Base-by-base conservation (phyloP, 163 green algal species). In the Scenedesmus sp. region DNA sequence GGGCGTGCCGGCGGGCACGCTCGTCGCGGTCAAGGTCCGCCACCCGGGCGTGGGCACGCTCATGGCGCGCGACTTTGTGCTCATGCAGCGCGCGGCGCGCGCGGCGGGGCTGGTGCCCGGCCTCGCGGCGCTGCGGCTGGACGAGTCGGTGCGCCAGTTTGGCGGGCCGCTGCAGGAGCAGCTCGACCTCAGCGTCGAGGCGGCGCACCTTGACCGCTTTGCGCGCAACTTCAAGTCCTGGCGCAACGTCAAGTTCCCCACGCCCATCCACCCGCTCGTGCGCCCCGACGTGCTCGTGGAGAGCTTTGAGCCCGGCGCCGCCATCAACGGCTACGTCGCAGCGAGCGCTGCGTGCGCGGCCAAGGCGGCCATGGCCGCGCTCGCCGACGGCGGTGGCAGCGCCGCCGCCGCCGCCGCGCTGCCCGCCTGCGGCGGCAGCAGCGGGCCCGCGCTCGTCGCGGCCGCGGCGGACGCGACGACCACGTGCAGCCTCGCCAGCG, bases 101-200 rank as follows among this genome's bases (percentile, higher is more conserved):
- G 26, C 90, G 34, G 75, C 70, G 18, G 80, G 63, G 11, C 15
- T 33, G 14, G 70, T 97, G 58, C 89, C 91, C 9, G 71, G 83
- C 15, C 82, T 98, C 56, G 44, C 71, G 34, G 84, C 88, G 29
- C 83, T 98, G 77, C 87, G 94, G 29, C 86, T 99, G 39, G 92
- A 98, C 33, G 95, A 99, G 77, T 94, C 80, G 62, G 86, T 98
- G 14, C 74, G 88, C 53, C 96, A 99, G 88, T 99, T 99, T 86
- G 91, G 88, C 13, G 89, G 86, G 9, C 89, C 91, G 17, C 87
- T 98, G 85, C 83, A 89, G 54, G 89, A 93, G 79, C 94, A 99
- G 91, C 83, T 98, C 33, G 94, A 99, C 84, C 82, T 99, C 14
- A 51, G 63, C 1, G 70, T 89, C 20, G 96, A 99, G 89, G 96